phyloP scores from a whole-genome alignment of 1,284 basidiomycete genomes.

The Naganishia sp. region DNA sequence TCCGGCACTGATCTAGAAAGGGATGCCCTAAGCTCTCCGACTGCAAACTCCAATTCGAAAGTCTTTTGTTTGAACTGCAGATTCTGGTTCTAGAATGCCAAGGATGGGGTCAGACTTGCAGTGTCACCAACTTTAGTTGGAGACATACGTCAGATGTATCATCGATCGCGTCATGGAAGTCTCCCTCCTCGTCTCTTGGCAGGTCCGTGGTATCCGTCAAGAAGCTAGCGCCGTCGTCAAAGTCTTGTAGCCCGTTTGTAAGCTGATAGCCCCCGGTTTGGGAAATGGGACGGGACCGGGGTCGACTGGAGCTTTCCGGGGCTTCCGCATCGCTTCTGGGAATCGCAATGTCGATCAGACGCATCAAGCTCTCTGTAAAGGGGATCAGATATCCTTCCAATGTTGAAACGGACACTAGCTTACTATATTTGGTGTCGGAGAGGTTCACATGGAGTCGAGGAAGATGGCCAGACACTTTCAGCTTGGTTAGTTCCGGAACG shows the following conservation, averaged over 20 bases:
- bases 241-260: slow-evolving; percentile 53
- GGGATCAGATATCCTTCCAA: slow-evolving; percentile 7
- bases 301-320: not conserved
- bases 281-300: no score
- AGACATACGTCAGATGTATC: slow-evolving; percentile 63
- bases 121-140: not conserved
- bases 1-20: slow-evolving; percentile 64
- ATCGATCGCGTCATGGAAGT: slow-evolving; percentile 76
- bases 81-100: slow-evolving; percentile 35
- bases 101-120: not conserved
- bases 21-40: slow-evolving; percentile 81
- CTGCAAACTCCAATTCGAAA: slow-evolving; percentile 87
- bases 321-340: slow-evolving; percentile 64
- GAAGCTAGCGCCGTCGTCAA: slow-evolving; percentile 44
- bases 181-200: slow-evolving; percentile 50
- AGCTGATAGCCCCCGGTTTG: slow-evolving; percentile 39
- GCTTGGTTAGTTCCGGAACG: slow-evolving; percentile 78
- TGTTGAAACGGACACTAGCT: slow-evolving; percentile 17
- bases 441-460: slow-evolving; percentile 89
- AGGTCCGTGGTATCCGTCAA: slow-evolving; percentile 25
- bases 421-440: slow-evolving; percentile 89
- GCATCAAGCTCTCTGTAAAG: slow-evolving; percentile 71
- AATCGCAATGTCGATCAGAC: slow-evolving; percentile 86
- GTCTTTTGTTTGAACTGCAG: slow-evolving; percentile 72
- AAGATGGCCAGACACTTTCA: slow-evolving; percentile 89